These are phyloP conservation scores for Rhododendron ferrugineum DNA, from an alignment of 148 eudicot genomes.

Conservation along the genomic window DNA sequence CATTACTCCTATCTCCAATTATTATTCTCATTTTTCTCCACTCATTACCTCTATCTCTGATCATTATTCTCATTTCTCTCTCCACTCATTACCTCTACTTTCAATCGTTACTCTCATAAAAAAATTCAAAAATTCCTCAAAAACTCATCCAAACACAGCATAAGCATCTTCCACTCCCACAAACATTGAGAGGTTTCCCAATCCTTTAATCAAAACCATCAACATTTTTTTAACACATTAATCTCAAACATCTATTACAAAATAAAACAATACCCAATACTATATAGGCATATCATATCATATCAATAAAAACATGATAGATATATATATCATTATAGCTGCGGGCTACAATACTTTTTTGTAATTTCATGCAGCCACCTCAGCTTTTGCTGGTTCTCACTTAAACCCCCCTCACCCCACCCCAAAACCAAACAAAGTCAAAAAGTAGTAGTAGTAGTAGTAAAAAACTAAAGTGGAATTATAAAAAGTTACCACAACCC, in stretches of 20 bases:
- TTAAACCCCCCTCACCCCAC: neutral
- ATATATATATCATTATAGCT: conserved; percentile 11
- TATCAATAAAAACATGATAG: neutral
- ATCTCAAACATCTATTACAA: neutral
- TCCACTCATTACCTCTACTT: too few relatives aligned
- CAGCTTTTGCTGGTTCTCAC: conserved; percentile 19
- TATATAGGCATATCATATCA: neutral
- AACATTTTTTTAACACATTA: neutral
- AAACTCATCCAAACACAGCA: too few relatives aligned
- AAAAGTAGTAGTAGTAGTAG: neutral
- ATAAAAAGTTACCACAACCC: neutral
- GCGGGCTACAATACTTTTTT: conserved; percentile 31
- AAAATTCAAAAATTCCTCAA: too few relatives aligned
- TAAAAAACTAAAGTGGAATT: neutral
- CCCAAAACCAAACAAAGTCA: conserved; percentile 4
- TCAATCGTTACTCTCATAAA: too few relatives aligned
- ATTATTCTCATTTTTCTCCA: too few relatives aligned
- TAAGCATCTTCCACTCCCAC: neutral
- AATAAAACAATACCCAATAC: neutral
- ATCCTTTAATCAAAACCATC: neutral
- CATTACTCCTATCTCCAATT: too few relatives aligned
- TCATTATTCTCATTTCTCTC: too few relatives aligned
- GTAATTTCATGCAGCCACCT: conserved; percentile 25
- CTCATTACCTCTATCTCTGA: too few relatives aligned
- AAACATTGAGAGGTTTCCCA: neutral